Conservation (phyloP, 176 grass and related monocot genomes). For the Otatea glauca region DNA sequence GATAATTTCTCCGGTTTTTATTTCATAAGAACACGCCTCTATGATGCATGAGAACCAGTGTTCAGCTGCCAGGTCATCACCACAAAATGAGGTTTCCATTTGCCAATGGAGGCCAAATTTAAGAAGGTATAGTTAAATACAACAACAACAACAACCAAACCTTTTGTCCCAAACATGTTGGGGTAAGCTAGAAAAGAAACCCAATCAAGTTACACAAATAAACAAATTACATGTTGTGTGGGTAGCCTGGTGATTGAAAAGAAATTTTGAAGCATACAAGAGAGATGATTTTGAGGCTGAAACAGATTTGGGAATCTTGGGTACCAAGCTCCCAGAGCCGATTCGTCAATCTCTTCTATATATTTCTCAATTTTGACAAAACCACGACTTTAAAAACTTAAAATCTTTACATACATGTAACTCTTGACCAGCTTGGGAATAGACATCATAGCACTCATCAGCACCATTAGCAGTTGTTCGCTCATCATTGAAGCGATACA, state of each 20-base stretch:
- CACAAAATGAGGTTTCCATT: constrained; percentile 19
- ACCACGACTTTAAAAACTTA: not conserved
- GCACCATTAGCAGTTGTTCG: not conserved
- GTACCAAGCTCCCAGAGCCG: too few species aligned
- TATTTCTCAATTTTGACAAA: not conserved
- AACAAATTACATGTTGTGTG: not conserved
- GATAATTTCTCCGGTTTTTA: constrained; percentile 4
- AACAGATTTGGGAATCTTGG: too few species aligned
- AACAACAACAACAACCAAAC: too few species aligned
- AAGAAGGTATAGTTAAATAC: not conserved
- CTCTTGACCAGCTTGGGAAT: not conserved
- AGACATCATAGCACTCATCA: not conserved
- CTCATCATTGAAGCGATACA: not conserved
- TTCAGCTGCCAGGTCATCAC: constrained; percentile 9
- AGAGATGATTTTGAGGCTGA: not conserved
- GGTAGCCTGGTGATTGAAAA: not conserved
- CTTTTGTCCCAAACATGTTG: too few species aligned
- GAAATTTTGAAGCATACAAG: not conserved
- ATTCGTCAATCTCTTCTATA: not conserved
- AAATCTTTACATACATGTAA: constrained; percentile 8
- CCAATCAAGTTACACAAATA: too few species aligned
- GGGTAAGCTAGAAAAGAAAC: too few species aligned
- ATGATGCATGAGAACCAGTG: constrained; percentile 24
- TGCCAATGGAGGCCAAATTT: not conserved
- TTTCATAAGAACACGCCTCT: not conserved